These are phyloP conservation scores for Epichloe uncinata DNA, from an alignment of 2,329 filamentous ascomycete species.

Conservation along the genomic window DNA sequence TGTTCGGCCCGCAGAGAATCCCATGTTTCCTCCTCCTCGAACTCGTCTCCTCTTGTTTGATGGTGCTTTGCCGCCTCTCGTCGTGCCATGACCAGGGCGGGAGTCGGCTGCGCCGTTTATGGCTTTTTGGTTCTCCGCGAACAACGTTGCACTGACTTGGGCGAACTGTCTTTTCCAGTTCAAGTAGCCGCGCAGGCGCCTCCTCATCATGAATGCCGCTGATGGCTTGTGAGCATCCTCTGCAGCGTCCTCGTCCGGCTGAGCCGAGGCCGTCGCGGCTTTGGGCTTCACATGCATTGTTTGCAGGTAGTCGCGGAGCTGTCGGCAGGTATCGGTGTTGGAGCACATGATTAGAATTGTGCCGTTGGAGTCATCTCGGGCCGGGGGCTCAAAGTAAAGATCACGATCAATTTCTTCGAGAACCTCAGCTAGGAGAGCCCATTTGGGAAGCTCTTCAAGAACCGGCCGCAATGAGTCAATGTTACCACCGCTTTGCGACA, in stretches of 20 bases:
- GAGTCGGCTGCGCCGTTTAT: constrained; percentile 53
- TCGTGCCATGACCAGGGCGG: constrained; percentile 29
- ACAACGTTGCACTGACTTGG: constrained; percentile 66
- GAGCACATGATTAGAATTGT: constrained; percentile 93
- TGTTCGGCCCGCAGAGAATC: constrained; percentile 45
- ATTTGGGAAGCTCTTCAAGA: constrained; percentile 91
- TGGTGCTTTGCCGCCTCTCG: constrained; percentile 48
- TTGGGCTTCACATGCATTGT: constrained; percentile 67
- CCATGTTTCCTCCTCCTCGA: constrained; percentile 59
- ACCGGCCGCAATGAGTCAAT: constrained; percentile 60
- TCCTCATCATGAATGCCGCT: constrained; percentile 78
- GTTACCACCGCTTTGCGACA: constrained; percentile 27
- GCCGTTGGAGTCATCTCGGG: constrained; percentile 77
- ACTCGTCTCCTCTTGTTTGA: constrained; percentile 77
- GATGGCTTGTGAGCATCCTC: constrained; percentile 51
- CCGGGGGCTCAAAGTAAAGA: constrained; percentile 65
- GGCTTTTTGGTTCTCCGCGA: constrained; percentile 66
- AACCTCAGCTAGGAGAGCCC: constrained; percentile 77
- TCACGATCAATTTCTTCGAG: constrained; percentile 89
- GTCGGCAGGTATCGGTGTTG: constrained; percentile 71
- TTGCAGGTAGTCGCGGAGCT: constrained; percentile 82
- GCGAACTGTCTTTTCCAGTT: constrained; percentile 85
- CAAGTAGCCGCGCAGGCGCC: constrained; percentile 74
- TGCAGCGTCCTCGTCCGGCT: constrained; percentile 28
- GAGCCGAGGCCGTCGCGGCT: constrained; percentile 21